Conservation (phyloP, 306 rosid species). For the Quercus ilex region DNA sequence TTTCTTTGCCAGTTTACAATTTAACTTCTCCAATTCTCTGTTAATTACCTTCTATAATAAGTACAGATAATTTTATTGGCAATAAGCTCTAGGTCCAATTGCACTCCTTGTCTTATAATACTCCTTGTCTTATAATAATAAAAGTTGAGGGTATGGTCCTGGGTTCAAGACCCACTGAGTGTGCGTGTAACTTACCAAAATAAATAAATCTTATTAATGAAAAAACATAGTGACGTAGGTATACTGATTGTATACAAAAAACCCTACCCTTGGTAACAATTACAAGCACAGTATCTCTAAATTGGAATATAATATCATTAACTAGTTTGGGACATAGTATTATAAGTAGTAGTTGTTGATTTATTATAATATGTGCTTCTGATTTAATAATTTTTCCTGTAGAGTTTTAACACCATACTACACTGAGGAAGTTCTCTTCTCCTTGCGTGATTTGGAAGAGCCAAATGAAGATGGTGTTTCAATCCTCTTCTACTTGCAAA, state of each 20-base stretch:
- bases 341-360: not conserved
- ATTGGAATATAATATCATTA: not conserved
- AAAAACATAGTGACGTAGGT: no score
- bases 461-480: conserved; percentile 96
- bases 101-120: no score
- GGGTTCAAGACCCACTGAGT: no score
- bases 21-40: not conserved
- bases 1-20: conserved; percentile 5
- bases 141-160: no score
- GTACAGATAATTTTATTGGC: not conserved
- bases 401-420: conserved; percentile 96
- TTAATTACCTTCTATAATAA: not conserved
- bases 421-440: conserved; percentile 93
- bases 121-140: no score
- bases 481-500: conserved; percentile 87
- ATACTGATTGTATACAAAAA: no score
- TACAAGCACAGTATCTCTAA: no score
- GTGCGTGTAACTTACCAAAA: no score
- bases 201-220: no score
- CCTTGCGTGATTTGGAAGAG: conserved; percentile 62
- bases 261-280: no score
- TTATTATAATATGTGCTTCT: not conserved
- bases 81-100: not conserved
- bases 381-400: conserved; percentile 18
- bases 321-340: not conserved